Evolutionary conservation across 2,329 filamentous ascomycete species (phyloP), one percentile per base, ranked within the genome.

Genomic region (Penicillium sp.): DNA sequence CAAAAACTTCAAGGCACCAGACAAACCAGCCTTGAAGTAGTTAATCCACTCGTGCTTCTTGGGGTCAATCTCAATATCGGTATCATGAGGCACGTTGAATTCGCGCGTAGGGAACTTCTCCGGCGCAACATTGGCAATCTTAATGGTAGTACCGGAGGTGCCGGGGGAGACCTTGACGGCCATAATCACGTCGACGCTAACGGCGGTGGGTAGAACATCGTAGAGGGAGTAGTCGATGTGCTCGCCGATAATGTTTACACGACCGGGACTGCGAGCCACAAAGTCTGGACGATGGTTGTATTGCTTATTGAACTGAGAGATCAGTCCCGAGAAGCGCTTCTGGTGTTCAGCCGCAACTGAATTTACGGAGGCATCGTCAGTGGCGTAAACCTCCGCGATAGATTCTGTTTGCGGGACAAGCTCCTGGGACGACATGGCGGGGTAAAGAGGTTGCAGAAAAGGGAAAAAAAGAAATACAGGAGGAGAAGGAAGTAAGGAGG

Each of bases 161-260:
- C 61, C 39, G 10, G 74, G 69, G 35, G 83, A 75, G 27, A 81
- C 73, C 27, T 82, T 81, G 55, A 97, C 90, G 52, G 93, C 95
- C 69, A 99, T 85, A 58, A 99, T 84, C 56, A 92, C 89, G 75
- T 99, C 95, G 61, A 92, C 90, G 6, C 90, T 92, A 65, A 98
- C 92, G 61, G 93, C 95, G 87, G 97, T 97, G 52, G 95, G 95
- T 25, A 99, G 83, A 58, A 97, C 93, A 67, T 95, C 88, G 81
- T 98, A 99, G 21, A 99, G 85, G 14, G 92, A 96, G 80, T 99
- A 99, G 80, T 99, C 95, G 70, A 99, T 96, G 80, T 99, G 95
- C 83, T 99, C 95, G 75, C 95, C 95, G 72, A 99, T 97, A 71
- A 99, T 95, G 80, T 98, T 98, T 65, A 99, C 95, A 65, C 95